A percentile compares a stretch with the other conserved stretches of the same genome.
phyloP scores from a whole-genome alignment of 768 basidiomycete species.

The Coprinellus micaceus region DNA sequence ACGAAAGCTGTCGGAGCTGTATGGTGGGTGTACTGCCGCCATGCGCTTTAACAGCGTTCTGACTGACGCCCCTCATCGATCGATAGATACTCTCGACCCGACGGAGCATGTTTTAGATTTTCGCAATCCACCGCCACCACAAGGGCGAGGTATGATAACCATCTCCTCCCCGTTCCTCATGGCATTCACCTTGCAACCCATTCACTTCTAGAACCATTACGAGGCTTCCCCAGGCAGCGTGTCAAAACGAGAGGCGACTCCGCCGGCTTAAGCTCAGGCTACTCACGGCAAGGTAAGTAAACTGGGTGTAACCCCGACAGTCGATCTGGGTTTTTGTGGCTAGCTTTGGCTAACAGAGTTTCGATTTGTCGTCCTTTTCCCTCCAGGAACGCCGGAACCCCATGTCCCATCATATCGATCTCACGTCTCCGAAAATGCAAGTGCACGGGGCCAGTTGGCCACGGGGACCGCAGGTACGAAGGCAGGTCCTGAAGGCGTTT shows the following conservation, averaged over 20 bases:
- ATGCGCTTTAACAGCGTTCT: background rate
- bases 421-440: slow-evolving; percentile 1
- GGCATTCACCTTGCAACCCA: background rate
- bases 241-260: background rate
- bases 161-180: background rate
- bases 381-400: slow-evolving; percentile 7
- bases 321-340: background rate
- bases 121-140: slow-evolving; percentile 5
- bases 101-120: slow-evolving; percentile 7
- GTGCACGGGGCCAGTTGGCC: background rate
- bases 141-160: slow-evolving; percentile 1
- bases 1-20: slow-evolving; percentile 5
- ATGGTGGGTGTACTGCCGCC: background rate
- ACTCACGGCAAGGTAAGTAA: slow-evolving; percentile 1
- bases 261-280: background rate
- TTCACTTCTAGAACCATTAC: background rate
- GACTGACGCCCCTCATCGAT: background rate
- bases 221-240: slow-evolving; percentile 1
- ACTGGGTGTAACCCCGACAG: background rate
- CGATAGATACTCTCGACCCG: slow-evolving; percentile 5
- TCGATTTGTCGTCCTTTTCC: background rate
- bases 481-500: background rate
- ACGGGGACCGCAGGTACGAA: background rate
- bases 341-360: too few species aligned
- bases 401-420: slow-evolving; percentile 6